phyloP scores from a whole-genome alignment of 352 stramenopile genomes.

The Phytophthora multivora region DNA sequence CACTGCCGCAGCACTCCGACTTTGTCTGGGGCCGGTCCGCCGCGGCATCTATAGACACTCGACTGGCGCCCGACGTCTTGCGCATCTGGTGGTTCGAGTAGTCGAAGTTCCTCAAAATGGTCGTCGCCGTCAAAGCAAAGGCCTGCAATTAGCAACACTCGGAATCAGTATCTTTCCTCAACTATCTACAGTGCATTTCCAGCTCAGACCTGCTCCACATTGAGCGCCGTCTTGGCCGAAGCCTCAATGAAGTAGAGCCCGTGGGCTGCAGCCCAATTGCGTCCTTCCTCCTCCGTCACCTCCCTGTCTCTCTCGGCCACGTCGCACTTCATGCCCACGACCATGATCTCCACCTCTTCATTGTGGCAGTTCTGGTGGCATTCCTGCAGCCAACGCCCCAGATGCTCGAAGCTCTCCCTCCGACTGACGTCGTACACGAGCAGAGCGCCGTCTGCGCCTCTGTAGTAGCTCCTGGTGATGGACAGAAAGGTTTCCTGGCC shows the following conservation, averaged over 20 bases:
- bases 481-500: constrained; percentile 91
- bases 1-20: constrained; percentile 45
- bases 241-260: constrained; percentile 87
- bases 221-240: constrained; percentile 79
- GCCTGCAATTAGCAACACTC: constrained; percentile 34
- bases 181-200: too few species aligned
- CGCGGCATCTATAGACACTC: constrained; percentile 47
- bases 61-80: constrained; percentile 41
- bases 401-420: constrained; percentile 79
- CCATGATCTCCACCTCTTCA: constrained; percentile 83
- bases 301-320: constrained; percentile 57
- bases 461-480: constrained; percentile 91
- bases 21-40: constrained; percentile 25
- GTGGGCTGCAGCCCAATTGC: constrained; percentile 60
- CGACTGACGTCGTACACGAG: constrained; percentile 89
- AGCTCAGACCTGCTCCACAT: constrained; percentile 72
- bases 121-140: constrained; percentile 71
- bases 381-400: constrained; percentile 80
- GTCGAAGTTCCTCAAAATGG: constrained; percentile 81
- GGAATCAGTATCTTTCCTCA: too few species aligned
- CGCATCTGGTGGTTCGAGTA: constrained; percentile 63
- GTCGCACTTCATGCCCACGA: constrained; percentile 89
- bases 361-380: constrained; percentile 88
- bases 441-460: constrained; percentile 84
- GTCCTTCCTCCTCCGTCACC: constrained; percentile 72